phyloP scores from a whole-genome alignment of 345 rosid species.

The Triadica sebifera region DNA sequence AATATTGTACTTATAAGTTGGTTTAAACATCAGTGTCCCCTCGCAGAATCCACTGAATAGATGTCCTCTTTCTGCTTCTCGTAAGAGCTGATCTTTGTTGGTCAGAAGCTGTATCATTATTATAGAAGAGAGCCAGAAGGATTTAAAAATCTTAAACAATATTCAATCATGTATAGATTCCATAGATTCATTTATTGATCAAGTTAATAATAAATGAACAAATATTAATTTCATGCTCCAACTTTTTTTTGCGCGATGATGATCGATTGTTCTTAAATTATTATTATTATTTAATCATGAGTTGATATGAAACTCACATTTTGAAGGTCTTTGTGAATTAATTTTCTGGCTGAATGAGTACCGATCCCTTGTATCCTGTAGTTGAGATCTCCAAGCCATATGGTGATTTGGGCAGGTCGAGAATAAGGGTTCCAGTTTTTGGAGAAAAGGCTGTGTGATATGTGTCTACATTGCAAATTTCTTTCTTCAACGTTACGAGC shows the following conservation, averaged over 20 bases:
- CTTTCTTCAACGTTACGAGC: constrained; percentile 49
- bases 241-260: too few relatives aligned
- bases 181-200: too few relatives aligned
- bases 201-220: too few relatives aligned
- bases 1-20: constrained; percentile 56
- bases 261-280: too few relatives aligned
- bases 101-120: constrained; percentile 41
- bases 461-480: constrained; percentile 42
- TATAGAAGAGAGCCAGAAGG: too few relatives aligned
- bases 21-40: constrained; percentile 59
- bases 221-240: too few relatives aligned
- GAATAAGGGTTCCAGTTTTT: constrained; percentile 39
- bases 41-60: constrained; percentile 60
- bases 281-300: too few relatives aligned
- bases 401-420: constrained; percentile 40
- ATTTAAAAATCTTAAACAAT: too few relatives aligned
- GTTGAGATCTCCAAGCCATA: constrained; percentile 73
- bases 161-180: too few relatives aligned
- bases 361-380: constrained; percentile 57
- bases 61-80: constrained; percentile 65
- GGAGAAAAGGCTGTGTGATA: constrained; percentile 49
- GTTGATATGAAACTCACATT: constrained; percentile 23
- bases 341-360: constrained; percentile 46
- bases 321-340: constrained; percentile 53
- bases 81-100: constrained; percentile 63